Evolutionary conservation across 805 yeast species (phyloP).

Genomic region (Torulaspora gathmanii): DNA sequence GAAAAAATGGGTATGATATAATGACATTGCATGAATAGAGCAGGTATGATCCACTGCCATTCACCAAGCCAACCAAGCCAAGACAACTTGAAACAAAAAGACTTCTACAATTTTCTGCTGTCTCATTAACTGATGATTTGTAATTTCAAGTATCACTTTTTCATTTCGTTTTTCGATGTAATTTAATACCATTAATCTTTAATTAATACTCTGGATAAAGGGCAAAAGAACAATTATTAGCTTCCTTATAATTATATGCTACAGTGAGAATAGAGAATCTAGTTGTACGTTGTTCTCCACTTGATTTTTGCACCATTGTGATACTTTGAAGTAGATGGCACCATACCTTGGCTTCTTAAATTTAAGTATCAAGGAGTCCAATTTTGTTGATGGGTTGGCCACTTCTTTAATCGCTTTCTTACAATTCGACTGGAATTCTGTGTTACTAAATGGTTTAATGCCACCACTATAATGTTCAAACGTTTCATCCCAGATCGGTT

Average conservation of each 20-base stretch:
- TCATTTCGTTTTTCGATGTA: conserved; percentile 5
- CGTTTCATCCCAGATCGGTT: conserved; percentile 29
- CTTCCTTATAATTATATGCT: conserved; percentile 6
- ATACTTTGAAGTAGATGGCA: conserved; percentile 17
- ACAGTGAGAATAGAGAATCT: conserved; percentile 14
- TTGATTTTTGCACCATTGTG: conserved; percentile 19
- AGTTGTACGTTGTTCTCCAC: conserved; percentile 9
- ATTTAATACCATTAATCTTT: conserved; percentile 4
- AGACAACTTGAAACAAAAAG: not conserved
- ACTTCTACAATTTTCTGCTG: conserved; percentile 3
- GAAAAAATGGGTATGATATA: conserved; percentile 37
- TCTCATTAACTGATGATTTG: conserved; percentile 4
- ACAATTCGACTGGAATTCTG: conserved; percentile 23
- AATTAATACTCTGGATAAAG: not conserved
- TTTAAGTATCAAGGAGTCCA: conserved; percentile 27
- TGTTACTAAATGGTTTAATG: conserved; percentile 23
- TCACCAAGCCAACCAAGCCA: conserved; percentile 1
- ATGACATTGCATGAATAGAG: conserved; percentile 37
- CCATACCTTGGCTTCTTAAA: conserved; percentile 23
- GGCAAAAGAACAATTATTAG: not conserved
- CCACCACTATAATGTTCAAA: conserved; percentile 29
- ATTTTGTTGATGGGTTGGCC: conserved; percentile 27
- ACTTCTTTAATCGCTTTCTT: conserved; percentile 28
- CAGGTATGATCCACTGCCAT: conserved; percentile 5
- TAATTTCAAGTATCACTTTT: conserved; percentile 1